A percentile compares a stretch with the other conserved stretches of the same genome.
Conservation (phyloP, 805 yeast genomes). For the Candida arabinofermentans region DNA sequence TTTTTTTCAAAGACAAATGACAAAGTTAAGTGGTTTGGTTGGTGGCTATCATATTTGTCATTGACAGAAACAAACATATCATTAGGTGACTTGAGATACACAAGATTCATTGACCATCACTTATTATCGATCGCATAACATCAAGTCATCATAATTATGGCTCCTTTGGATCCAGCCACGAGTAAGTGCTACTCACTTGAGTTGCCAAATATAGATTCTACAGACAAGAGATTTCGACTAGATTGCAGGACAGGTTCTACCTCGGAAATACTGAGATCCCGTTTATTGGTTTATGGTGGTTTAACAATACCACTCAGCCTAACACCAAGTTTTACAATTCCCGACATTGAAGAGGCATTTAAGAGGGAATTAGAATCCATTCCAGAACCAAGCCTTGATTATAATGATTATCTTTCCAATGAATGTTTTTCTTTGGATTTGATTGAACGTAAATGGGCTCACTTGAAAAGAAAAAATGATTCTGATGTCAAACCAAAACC, state of each 20-base stretch:
- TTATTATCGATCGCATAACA: too few species aligned
- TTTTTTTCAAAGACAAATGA: too few species aligned
- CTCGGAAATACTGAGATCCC: constrained; percentile 51
- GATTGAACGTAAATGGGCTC: constrained; percentile 54
- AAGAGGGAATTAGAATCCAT: constrained; percentile 8
- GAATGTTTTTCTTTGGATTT: constrained; percentile 60
- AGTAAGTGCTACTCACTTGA: constrained; percentile 54
- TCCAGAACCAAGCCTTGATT: constrained; percentile 7
- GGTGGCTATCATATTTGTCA: too few species aligned
- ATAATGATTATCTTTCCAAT: constrained; percentile 45
- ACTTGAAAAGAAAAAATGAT: constrained; percentile 31
- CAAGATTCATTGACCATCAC: too few species aligned
- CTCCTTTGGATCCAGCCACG: constrained; percentile 60
- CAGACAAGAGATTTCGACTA: constrained; percentile 50
- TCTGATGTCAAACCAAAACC: constrained; percentile 33
- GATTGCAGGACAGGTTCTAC: constrained; percentile 70
- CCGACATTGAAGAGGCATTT: constrained; percentile 38
- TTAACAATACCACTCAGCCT: constrained; percentile 53
- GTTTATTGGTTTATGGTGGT: constrained; percentile 67
- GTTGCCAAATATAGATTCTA: constrained; percentile 48
- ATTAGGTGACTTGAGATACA: too few species aligned
- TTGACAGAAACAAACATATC: too few species aligned
- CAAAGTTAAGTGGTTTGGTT: too few species aligned
- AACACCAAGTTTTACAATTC: constrained; percentile 32
- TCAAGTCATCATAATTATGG: constrained; percentile 41